Evolutionary conservation across 352 stramenopile species (phyloP).

Genomic region (Thraustochytrium sp.): DNA sequence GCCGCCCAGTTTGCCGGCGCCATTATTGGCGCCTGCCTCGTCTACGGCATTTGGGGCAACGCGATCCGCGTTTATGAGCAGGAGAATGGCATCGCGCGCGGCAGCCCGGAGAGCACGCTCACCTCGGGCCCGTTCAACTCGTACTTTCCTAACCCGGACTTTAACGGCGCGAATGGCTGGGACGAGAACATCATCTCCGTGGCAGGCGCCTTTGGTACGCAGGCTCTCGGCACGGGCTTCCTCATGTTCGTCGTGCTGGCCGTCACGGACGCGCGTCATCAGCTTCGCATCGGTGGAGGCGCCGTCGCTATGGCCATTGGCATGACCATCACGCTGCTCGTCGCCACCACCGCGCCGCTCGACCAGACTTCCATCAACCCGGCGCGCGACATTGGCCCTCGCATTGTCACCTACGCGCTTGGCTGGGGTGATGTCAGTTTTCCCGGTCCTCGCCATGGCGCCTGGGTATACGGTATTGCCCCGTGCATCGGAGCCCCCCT

Average conservation of each 20-base stretch:
- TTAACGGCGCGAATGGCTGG: slow-evolving; percentile 40
- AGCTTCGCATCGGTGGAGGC: not conserved
- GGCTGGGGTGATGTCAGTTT: slow-evolving; percentile 58
- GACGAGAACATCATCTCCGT: slow-evolving; percentile 51
- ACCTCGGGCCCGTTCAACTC: slow-evolving; percentile 63
- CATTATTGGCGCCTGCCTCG: slow-evolving; percentile 53
- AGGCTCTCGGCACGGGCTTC: slow-evolving; percentile 60
- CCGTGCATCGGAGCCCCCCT: too few relatives aligned
- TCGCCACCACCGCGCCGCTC: slow-evolving; percentile 59
- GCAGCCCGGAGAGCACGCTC: slow-evolving; percentile 53
- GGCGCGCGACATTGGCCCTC: slow-evolving; percentile 62
- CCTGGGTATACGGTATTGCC: slow-evolving; percentile 68
- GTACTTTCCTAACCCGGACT: slow-evolving; percentile 62
- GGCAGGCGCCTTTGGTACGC: slow-evolving; percentile 55
- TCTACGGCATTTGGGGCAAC: slow-evolving; percentile 57
- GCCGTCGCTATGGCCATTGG: slow-evolving; percentile 47
- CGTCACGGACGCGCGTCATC: slow-evolving; percentile 54
- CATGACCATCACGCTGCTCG: slow-evolving; percentile 53
- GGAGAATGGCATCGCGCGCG: slow-evolving; percentile 53
- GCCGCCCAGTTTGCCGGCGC: slow-evolving; percentile 60
- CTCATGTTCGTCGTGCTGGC: slow-evolving; percentile 63
- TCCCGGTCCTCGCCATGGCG: slow-evolving; percentile 55
- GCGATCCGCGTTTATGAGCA: slow-evolving; percentile 60
- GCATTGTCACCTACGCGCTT: slow-evolving; percentile 51
- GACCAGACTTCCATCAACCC: slow-evolving; percentile 68